Evolutionary conservation across 75 land plant genomes (phyloP).

Genomic region (Gnetum montanum): DNA sequence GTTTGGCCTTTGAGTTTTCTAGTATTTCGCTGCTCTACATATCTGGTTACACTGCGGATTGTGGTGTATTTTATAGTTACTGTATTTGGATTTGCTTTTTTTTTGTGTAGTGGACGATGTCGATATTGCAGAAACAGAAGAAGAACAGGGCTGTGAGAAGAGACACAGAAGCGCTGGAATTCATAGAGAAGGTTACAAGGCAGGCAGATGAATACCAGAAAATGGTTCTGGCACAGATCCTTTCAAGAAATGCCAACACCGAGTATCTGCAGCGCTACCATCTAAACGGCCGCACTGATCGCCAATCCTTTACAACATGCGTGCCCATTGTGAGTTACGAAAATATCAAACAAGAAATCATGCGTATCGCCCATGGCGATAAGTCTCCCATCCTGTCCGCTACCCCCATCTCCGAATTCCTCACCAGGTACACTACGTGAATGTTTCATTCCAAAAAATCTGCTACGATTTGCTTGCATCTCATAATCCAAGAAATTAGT

Average conservation of each 20-base stretch:
- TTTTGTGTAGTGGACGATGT: too few species aligned
- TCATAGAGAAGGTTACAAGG: slow-evolving; percentile 42
- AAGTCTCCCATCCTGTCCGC: slow-evolving; percentile 25
- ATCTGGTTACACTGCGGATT: too few species aligned
- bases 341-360: slow-evolving; percentile 16
- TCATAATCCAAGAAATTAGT: too few species aligned
- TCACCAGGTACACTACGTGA: slow-evolving; percentile 10
- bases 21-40: too few species aligned
- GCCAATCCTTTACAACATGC: slow-evolving; percentile 6
- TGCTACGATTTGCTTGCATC: too few species aligned
- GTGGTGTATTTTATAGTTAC: too few species aligned
- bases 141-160: not conserved
- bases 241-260: slow-evolving; percentile 21
- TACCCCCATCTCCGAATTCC: slow-evolving; percentile 21
- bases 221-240: slow-evolving; percentile 33
- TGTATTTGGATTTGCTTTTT: too few species aligned
- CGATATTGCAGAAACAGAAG: not conserved
- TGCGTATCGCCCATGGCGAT: slow-evolving; percentile 31
- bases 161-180: slow-evolving; percentile 20
- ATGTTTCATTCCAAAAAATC: too few species aligned
- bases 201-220: slow-evolving; percentile 29
- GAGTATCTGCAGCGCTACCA: slow-evolving; percentile 51
- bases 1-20: too few species aligned
- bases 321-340: slow-evolving; percentile 19
- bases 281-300: slow-evolving; percentile 25